Conservation (phyloP, 306 rosid species). For the Prunus mira region DNA sequence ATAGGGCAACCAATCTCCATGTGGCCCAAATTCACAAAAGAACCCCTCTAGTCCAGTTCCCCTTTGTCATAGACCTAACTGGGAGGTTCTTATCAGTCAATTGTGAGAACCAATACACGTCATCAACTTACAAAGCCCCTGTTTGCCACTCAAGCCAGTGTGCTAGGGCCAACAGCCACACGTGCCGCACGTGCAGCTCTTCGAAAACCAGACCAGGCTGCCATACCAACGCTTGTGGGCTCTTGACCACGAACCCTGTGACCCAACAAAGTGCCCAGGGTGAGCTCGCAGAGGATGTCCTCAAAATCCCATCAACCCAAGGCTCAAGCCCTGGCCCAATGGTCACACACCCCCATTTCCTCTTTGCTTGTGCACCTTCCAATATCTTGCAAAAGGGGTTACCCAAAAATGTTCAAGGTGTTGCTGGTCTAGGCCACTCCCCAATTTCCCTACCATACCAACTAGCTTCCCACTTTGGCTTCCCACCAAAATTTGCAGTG, state of each 20-base stretch:
- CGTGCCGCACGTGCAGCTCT: constrained; percentile 33
- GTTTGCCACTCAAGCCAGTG: constrained; percentile 54
- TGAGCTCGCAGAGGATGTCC: constrained; percentile 49
- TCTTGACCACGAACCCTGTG: constrained; percentile 42
- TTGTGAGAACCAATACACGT: constrained; percentile 38
- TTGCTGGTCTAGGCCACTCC: constrained; percentile 41
- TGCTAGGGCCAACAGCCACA: constrained; percentile 34
- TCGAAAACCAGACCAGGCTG: constrained; percentile 26
- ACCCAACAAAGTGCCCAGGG: constrained; percentile 36
- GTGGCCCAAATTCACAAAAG: constrained; percentile 44
- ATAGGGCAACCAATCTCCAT: constrained; percentile 38
- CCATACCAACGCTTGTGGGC: constrained; percentile 46
- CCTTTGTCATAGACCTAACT: constrained; percentile 43
- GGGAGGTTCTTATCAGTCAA: constrained; percentile 40
- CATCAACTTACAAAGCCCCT: constrained; percentile 44
- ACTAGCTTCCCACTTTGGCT: constrained; percentile 43
- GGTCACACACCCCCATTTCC: constrained; percentile 35
- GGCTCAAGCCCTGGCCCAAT: constrained; percentile 28
- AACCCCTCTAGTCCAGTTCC: constrained; percentile 30
- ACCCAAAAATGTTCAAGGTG: constrained; percentile 40
- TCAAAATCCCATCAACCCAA: constrained; percentile 22
- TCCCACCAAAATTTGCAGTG: constrained; percentile 35
- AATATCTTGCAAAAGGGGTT: constrained; percentile 33
- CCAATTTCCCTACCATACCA: constrained; percentile 44
- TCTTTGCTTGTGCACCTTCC: constrained; percentile 58